Base-by-base conservation (phyloP, 1,284 basidiomycete genomes). In the Ceratobasidium sp. region DNA sequence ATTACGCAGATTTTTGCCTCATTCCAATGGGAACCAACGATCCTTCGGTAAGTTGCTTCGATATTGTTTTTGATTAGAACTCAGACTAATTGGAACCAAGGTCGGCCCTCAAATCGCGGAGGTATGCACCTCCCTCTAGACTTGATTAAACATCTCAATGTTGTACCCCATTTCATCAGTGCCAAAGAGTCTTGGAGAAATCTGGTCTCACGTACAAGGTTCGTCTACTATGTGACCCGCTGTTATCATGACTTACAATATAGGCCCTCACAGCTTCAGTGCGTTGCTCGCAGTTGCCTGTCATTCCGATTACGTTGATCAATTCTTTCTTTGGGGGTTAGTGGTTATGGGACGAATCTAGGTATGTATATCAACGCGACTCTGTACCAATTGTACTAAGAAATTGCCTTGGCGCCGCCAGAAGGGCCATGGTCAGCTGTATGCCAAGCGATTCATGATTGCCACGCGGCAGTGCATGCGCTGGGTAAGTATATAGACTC, bases 281-380 rank as follows among this genome's bases (percentile, higher is more conserved):
- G 17, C 17, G 67, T 69, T 33, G 15, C 13, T 6, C 2, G 5
- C 13, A 42, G 3, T 20, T 40, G 33, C 2, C 38, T 42, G 17
- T 6, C 33, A 33, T 33, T 4, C 4, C 33, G 33, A 33, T 33
- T 33, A 33, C 4, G 4, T 33, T 33, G 33, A 33, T 33, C 33
- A 4, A 33, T 33, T 33, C 33, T 59, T 42, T 26, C 52, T 46
- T 68, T 12, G 48, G 28, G 6, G 78, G 3, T 81, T 81, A 96
- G 95, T 82, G 95, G 95, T 2, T 96, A 96, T 82, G 96, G 96
- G 5, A 97, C 96, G 2, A 97, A 97, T 83, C 81, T 97, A 66
- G 95, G 95, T 89, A 52, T 40, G 46, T 61, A n/a, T 9, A 23
- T 66, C 50, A 23, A 23, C 38, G 26, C 2, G 15, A 5, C 23